Evolutionary conservation across 2,329 filamentous ascomycete genomes (phyloP), one percentile per base, ranked within the genome.

Genomic region (Myriosclerotinia curreyana): DNA sequence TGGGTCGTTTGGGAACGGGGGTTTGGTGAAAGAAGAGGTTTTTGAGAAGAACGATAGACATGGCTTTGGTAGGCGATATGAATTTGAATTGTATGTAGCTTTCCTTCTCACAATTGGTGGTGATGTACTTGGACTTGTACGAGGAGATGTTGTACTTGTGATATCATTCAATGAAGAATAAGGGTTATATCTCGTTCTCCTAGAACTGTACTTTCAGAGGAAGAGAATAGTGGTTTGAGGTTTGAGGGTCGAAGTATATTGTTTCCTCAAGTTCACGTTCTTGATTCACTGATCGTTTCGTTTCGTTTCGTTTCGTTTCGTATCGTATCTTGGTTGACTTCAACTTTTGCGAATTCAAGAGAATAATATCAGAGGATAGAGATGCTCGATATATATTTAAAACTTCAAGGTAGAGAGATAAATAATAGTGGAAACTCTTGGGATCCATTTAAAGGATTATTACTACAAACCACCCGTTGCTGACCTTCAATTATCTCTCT

Each of bases 31-130:
- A 73, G 65, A 75, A 75, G 22, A 75, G 50, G 40, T 73, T 74
- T 60, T 75, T 75, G 1, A 75, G 48, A 5, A 64, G 70, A 17
- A 73, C 72, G 34, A 75, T 54, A 62, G 72, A 74, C 71, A 75
- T 74, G n/a, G 62, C 62, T 68, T 52, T 64, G 20, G 66, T 62
- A 20, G 64, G 28, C 22, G 28, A n/a, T 58, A n/a, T 58, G 22
- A 28, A 14, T 15, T 34, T 9, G 22, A 6, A 22, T 56, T 15
- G 8, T 46, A 38, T 44, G 46, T 46, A 8, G 17, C 25, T 14
- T 17, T 46, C 34, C 28, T 34, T 34, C 28, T 46, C 20, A 52
- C 50, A 52, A 52, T 52, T 52, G 49, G 52, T 22, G 28, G 28
- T 22, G 38, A n/a, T 17, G 36, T 5, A 44, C 12, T 42, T 38